These are phyloP conservation scores for Syzygium malaccense DNA, from an alignment of 441 rosid species.

Conservation along the genomic window DNA sequence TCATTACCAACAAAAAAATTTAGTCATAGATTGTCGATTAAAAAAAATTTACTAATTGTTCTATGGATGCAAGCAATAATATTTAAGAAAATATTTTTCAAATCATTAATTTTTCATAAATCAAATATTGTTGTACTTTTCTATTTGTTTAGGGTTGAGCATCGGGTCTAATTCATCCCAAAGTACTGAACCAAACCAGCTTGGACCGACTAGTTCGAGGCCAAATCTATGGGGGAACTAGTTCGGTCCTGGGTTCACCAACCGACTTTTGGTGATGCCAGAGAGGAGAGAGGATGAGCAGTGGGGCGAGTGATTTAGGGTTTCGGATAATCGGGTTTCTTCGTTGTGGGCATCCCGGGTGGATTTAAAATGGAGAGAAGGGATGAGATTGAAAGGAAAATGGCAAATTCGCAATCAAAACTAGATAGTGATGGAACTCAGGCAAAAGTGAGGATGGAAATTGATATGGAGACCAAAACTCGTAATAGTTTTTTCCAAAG, in stretches of 20 bases:
- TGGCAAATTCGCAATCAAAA: background rate
- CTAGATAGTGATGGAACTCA: too few species aligned
- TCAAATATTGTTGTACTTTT: background rate
- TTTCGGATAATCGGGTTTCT: background rate
- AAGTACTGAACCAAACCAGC: background rate
- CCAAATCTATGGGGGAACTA: background rate
- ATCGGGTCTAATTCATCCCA: rapidly evolving
- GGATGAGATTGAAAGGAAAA: background rate
- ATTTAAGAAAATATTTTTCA: background rate
- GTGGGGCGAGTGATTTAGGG: background rate
- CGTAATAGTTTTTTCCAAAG: background rate
- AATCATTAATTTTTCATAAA: rapidly evolving
- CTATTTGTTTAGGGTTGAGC: background rate
- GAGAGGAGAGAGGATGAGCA: background rate
- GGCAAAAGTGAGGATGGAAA: background rate
- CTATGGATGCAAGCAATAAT: background rate
- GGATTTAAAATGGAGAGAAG: background rate
- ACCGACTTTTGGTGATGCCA: rapidly evolving
- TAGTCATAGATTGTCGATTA: rapidly evolving
- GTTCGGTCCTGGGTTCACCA: background rate
- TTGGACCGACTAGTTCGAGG: rapidly evolving
- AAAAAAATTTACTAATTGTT: background rate
- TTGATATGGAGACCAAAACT: rapidly evolving
- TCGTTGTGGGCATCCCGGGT: rapidly evolving
- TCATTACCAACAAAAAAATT: background rate